A percentile compares a stretch with the other conserved stretches of the same genome.
Conservation (phyloP, 768 basidiomycete genomes). For the Kockovaella imperatae region DNA sequence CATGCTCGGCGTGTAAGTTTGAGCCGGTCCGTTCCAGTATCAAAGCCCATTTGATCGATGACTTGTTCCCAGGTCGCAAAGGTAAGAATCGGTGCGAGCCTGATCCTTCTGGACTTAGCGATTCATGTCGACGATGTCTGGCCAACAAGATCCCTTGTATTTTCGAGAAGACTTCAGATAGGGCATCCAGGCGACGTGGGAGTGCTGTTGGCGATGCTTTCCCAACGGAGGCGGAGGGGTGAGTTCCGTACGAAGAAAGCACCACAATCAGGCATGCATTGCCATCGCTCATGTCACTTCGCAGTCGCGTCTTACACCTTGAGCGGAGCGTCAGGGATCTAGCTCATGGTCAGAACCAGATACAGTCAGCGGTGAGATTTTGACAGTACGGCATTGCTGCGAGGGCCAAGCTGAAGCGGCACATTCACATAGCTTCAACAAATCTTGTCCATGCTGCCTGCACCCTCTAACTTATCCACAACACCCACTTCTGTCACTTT, state of each 20-base stretch:
- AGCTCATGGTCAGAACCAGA: conserved; percentile 36
- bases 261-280: too few relatives aligned
- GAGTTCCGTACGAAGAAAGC: too few relatives aligned
- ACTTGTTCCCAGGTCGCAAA: conserved; percentile 23
- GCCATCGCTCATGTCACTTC: too few relatives aligned
- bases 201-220: conserved; percentile 8
- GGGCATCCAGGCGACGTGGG: conserved; percentile 4
- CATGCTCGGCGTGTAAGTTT: conserved; percentile 32
- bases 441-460: conserved; percentile 35
- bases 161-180: conserved; percentile 36
- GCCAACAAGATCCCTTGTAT: conserved; percentile 32
- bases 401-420: neutral
- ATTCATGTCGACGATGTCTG: conserved; percentile 29
- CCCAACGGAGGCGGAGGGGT: conserved; percentile 23
- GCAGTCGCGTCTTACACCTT: conserved; percentile 27
- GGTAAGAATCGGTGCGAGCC: conserved; percentile 43
- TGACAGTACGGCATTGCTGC: neutral
- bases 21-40: neutral
- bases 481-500: conserved; percentile 4
- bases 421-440: conserved; percentile 26
- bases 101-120: conserved; percentile 20
- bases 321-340: conserved; percentile 34
- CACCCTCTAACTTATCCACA: conserved; percentile 1
- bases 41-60: neutral
- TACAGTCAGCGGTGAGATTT: conserved; percentile 33